Evolutionary conservation across 2,329 filamentous ascomycete species (phyloP).

Genomic region (Aureobasidium uvarum): DNA sequence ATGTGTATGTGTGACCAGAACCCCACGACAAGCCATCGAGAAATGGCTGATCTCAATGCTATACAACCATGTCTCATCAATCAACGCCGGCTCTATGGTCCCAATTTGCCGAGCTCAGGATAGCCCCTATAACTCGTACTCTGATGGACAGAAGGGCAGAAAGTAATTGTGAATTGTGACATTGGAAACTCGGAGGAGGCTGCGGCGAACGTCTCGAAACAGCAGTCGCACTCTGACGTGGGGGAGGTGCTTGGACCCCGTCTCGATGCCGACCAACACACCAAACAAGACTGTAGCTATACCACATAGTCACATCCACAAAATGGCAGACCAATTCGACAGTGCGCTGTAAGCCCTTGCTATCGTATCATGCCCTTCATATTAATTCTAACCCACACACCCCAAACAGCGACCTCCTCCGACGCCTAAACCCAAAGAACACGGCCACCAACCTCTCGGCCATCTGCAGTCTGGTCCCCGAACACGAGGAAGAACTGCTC

Average conservation of each 20-base stretch:
- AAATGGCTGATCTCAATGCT: background rate
- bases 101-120: background rate
- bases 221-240: conserved; percentile 19
- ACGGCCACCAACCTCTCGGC: conserved; percentile 83
- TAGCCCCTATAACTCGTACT: background rate
- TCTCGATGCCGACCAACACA: conserved; percentile 6
- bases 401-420: conserved; percentile 80
- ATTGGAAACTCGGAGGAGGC: background rate
- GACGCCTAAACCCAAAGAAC: conserved; percentile 92
- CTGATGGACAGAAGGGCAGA: background rate
- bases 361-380: background rate
- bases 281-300: background rate
- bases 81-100: background rate
- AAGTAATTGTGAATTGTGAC: background rate
- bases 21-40: background rate
- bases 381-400: background rate
- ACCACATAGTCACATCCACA: background rate
- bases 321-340: conserved; percentile 31
- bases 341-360: conserved; percentile 25
- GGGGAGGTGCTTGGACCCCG: conserved; percentile 21
- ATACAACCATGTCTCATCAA: background rate
- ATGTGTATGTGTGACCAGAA: background rate
- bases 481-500: conserved; percentile 94
- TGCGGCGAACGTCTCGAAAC: conserved; percentile 9
- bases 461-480: conserved; percentile 84